A percentile compares a stretch with the other conserved stretches of the same genome.
Conservation (phyloP, 225 moss, liverwort and hornwort genomes). For the Lunularia cruciata region DNA sequence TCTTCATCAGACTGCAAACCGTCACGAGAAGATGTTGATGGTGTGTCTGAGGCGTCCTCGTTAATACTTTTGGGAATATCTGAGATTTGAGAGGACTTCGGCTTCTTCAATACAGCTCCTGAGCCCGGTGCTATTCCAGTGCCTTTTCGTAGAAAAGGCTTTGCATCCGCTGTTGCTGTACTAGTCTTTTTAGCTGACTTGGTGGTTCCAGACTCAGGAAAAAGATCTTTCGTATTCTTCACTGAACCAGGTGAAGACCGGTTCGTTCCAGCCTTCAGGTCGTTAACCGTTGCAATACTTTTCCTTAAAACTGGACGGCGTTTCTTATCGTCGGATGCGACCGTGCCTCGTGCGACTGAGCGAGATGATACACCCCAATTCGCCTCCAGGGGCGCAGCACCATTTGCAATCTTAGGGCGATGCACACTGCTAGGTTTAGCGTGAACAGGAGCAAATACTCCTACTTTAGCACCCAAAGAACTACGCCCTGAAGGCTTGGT, state of each 20-base stretch:
- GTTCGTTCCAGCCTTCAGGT: conserved; percentile 26
- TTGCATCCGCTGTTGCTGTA: conserved; percentile 57
- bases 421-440: conserved; percentile 39
- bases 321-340: conserved; percentile 66
- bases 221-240: conserved; percentile 48
- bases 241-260: conserved; percentile 22
- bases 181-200: conserved; percentile 47
- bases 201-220: conserved; percentile 37
- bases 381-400: conserved; percentile 63
- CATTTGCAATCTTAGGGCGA: conserved; percentile 56
- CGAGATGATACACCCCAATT: conserved; percentile 55
- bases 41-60: conserved; percentile 44
- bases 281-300: conserved; percentile 51
- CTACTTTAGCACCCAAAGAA: conserved; percentile 56
- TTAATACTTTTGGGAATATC: conserved; percentile 47
- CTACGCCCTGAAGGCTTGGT: conserved; percentile 76
- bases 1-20: conserved; percentile 3
- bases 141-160: conserved; percentile 93
- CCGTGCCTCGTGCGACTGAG: conserved; percentile 35
- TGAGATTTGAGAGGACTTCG: conserved; percentile 55
- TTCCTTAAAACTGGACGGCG: conserved; percentile 49
- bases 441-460: conserved; percentile 50
- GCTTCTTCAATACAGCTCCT: conserved; percentile 65
- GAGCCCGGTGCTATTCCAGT: conserved; percentile 88
- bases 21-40: conserved; percentile 20